Evolutionary conservation across 176 grass and related monocot genomes (phyloP).

Genomic region (Rhipidocladum racemiflorum): DNA sequence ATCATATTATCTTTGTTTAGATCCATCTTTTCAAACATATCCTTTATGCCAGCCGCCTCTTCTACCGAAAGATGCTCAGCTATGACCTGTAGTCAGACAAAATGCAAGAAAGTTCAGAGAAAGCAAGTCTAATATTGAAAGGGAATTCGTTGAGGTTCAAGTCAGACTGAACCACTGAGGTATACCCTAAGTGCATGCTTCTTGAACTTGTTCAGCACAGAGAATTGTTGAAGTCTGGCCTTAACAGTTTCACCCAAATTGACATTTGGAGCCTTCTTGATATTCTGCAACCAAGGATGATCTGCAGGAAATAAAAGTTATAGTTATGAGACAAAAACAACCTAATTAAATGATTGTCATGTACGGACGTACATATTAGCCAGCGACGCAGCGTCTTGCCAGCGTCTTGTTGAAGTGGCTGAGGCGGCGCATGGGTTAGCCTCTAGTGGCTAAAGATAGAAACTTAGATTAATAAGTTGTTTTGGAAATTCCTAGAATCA

Average conservation of each 20-base stretch:
- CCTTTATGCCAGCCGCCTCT: conserved; percentile 89
- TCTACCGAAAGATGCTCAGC: conserved; percentile 89
- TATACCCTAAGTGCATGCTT: conserved; percentile 82
- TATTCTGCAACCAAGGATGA: conserved; percentile 91
- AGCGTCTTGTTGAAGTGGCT: too few relatives aligned
- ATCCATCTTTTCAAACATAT: conserved; percentile 85
- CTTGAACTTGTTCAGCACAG: conserved; percentile 97
- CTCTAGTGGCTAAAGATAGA: too few relatives aligned
- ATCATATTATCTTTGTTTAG: conserved; percentile 72
- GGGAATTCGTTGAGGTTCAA: conserved; percentile 5
- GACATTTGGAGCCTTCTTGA: conserved; percentile 95
- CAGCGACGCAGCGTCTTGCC: too few relatives aligned
- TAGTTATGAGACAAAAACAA: conserved; percentile 1
- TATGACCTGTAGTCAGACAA: conserved; percentile 58
- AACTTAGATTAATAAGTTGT: too few relatives aligned
- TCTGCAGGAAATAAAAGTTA: conserved; percentile 45
- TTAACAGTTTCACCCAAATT: conserved; percentile 85
- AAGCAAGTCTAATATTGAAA: conserved; percentile 21
- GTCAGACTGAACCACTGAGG: conserved; percentile 6
- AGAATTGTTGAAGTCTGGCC: conserved; percentile 92
- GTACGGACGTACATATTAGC: too few relatives aligned
- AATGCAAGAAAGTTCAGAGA: conserved; percentile 6
- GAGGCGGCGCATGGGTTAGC: too few relatives aligned
- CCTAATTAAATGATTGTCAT: background rate
- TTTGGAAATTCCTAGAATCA: too few relatives aligned